phyloP scores from a whole-genome alignment of 805 yeast species.

The Wickerhamomyces subpelliculosus region DNA sequence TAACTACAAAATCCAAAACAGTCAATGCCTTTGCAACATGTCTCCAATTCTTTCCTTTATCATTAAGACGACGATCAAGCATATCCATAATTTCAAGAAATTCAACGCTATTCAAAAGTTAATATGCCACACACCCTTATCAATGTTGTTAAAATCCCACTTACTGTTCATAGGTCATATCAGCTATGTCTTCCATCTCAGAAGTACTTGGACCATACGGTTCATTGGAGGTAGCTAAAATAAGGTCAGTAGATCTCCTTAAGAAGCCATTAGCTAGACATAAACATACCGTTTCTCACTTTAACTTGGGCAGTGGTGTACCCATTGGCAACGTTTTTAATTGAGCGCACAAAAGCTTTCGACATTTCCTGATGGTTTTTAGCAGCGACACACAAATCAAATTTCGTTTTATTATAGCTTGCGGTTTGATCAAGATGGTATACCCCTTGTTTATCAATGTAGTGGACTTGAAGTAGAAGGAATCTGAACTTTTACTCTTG shows the following conservation, averaged over 20 bases:
- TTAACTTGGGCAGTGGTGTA: slow-evolving; percentile 79
- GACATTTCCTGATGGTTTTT: too few species aligned
- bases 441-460: too few species aligned
- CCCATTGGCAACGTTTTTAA: slow-evolving; percentile 74
- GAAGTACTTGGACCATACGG: slow-evolving; percentile 74
- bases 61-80: slow-evolving; percentile 85
- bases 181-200: slow-evolving; percentile 80
- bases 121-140: too few species aligned
- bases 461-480: too few species aligned
- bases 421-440: too few species aligned
- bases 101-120: slow-evolving; percentile 46
- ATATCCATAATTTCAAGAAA: slow-evolving; percentile 90
- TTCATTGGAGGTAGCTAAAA: slow-evolving; percentile 76
- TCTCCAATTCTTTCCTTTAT: slow-evolving; percentile 95
- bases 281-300: slow-evolving; percentile 55
- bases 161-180: slow-evolving; percentile 53
- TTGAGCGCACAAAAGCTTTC: slow-evolving; percentile 69
- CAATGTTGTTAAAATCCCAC: slow-evolving; percentile 9
- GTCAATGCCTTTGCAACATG: slow-evolving; percentile 90
- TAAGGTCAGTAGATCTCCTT: background rate
- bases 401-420: too few species aligned
- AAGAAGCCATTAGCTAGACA: background rate
- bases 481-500: too few species aligned
- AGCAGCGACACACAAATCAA: too few species aligned
- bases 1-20: slow-evolving; percentile 79